Conservation (phyloP, 257 asterid genomes). For the Solanum appendiculatum region DNA sequence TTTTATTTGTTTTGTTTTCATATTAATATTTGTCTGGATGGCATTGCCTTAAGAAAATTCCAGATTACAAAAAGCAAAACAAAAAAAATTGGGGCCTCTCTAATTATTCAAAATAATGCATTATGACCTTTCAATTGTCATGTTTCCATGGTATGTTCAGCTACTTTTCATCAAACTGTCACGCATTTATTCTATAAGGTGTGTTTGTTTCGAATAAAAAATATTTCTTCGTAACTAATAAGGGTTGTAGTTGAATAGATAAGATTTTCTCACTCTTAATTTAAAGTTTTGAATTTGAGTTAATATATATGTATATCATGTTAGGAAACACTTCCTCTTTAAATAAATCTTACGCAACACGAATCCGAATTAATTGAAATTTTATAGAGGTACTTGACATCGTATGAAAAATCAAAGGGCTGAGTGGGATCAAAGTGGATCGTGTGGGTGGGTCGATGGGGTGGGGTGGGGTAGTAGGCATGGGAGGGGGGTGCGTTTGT, state of each 20-base stretch:
- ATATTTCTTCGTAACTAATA: accelerated
- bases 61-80: not conserved
- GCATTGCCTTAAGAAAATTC: not conserved
- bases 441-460: not conserved
- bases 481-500: not conserved
- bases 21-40: not conserved
- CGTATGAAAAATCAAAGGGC: not conserved
- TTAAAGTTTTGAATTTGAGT: not conserved
- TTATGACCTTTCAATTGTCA: not conserved
- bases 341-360: not conserved
- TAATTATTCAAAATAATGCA: not conserved
- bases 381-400: accelerated
- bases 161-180: not conserved
- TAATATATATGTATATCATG: not conserved
- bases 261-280: accelerated
- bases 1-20: not conserved
- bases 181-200: not conserved
- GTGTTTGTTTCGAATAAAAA: not conserved
- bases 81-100: not conserved
- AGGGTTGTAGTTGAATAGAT: not conserved
- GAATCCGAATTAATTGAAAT: not conserved
- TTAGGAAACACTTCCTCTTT: not conserved
- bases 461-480: not conserved
- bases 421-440: no score
- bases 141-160: not conserved